phyloP scores from a whole-genome alignment of 192 early-diverging fungal genomes.

The Polychytrium aggregatum region DNA sequence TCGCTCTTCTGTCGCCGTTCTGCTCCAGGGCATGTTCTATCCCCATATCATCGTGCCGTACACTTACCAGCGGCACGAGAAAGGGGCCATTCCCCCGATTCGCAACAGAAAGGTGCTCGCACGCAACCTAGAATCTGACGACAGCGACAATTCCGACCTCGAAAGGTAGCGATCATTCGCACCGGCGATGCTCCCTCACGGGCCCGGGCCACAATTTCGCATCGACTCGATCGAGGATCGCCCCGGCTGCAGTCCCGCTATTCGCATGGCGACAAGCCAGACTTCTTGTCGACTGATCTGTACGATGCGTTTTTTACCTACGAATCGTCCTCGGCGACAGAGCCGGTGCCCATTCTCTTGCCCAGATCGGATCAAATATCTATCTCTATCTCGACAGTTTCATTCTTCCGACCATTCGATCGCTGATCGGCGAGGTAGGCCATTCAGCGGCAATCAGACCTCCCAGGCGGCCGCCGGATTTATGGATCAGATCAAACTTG shows the following conservation, averaged over 20 bases:
- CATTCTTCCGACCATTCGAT: not conserved
- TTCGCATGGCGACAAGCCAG: too few relatives aligned
- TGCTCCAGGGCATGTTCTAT: not conserved
- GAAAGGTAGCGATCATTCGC: not conserved
- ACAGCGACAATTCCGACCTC: not conserved
- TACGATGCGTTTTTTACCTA: too few relatives aligned
- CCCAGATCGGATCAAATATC: too few relatives aligned
- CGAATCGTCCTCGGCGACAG: too few relatives aligned
- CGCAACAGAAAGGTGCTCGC: not conserved
- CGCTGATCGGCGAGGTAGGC: not conserved
- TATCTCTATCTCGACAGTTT: not conserved
- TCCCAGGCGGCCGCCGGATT: not conserved
- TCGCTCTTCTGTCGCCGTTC: not conserved
- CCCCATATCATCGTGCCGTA: conserved; percentile 1
- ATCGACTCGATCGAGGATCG: not conserved
- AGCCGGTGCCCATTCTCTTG: too few relatives aligned
- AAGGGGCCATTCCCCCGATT: not conserved
- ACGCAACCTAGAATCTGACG: not conserved
- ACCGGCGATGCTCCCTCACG: not conserved
- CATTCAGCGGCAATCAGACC: not conserved
- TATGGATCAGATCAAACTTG: not conserved
- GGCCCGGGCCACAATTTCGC: not conserved
- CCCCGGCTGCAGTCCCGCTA: too few relatives aligned
- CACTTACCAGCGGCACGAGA: too few relatives aligned
- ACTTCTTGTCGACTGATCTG: too few relatives aligned